Evolutionary conservation across 83 land plant species (phyloP).

Genomic region (Diphasiastrum complanatum): DNA sequence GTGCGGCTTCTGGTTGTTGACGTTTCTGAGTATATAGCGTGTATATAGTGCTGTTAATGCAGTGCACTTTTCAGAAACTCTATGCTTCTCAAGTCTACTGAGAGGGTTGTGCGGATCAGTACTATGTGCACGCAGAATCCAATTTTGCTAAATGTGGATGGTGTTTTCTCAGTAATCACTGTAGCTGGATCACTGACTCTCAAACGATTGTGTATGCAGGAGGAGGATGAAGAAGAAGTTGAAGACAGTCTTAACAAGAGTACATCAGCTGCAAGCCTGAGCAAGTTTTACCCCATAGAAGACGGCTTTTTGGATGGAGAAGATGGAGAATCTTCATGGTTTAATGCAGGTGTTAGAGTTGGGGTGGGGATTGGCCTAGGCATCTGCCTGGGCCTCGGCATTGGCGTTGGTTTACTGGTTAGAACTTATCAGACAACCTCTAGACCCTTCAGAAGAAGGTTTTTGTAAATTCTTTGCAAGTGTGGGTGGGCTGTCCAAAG

Average conservation of each 20-base stretch:
- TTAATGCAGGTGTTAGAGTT: constrained; percentile 43
- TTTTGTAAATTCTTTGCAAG: too few species aligned
- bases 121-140: too few species aligned
- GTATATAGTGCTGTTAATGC: too few species aligned
- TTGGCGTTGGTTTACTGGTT: constrained; percentile 40
- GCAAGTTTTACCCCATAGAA: constrained; percentile 11
- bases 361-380: constrained; percentile 44
- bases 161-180: too few species aligned
- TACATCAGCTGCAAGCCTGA: constrained; percentile 11
- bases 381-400: constrained; percentile 40
- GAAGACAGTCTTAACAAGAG: constrained; percentile 13
- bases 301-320: constrained; percentile 24
- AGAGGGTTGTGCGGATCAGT: too few species aligned
- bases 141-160: too few species aligned
- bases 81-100: too few species aligned
- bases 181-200: too few species aligned
- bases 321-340: constrained; percentile 36
- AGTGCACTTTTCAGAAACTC: too few species aligned
- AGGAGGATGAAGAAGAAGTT: constrained; percentile 12
- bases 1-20: too few species aligned
- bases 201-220: background rate
- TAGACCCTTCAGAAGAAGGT: constrained; percentile 21
- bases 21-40: too few species aligned
- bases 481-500: too few species aligned
- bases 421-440: constrained; percentile 37